Conservation (phyloP, 2,329 filamentous ascomycete species). For the Diplodia seriata region DNA sequence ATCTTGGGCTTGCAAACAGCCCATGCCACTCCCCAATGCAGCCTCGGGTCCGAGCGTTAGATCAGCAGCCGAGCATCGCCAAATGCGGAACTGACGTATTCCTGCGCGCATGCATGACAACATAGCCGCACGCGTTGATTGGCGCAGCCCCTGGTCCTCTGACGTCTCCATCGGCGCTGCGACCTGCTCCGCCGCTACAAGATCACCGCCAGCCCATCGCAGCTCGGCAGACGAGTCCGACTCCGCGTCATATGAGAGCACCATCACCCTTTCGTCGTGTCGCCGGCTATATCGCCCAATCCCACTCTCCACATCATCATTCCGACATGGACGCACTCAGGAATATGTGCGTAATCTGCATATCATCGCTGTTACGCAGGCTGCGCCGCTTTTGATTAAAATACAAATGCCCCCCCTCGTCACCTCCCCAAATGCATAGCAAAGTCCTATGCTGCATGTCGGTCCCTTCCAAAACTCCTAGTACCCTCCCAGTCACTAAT, state of each 20-base stretch:
- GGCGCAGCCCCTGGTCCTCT: not conserved
- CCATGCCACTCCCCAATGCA: not conserved
- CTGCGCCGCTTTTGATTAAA: not conserved
- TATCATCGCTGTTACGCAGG: not conserved
- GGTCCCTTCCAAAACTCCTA: not conserved
- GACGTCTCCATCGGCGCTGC: conserved; percentile 5
- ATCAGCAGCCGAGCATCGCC: conserved; percentile 7
- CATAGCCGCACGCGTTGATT: not conserved
- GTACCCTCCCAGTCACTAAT: not conserved
- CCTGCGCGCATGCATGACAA: not conserved
- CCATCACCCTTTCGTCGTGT: not conserved
- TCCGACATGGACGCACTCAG: not conserved
- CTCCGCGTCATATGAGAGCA: not conserved
- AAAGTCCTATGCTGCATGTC: not conserved
- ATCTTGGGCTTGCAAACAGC: not conserved
- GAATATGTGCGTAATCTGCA: not conserved
- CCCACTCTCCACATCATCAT: too few relatives aligned
- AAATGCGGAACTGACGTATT: conserved; percentile 9
- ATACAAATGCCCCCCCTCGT: not conserved
- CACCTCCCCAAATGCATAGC: not conserved
- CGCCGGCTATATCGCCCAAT: too few relatives aligned
- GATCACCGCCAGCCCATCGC: not conserved
- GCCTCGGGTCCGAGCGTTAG: not conserved
- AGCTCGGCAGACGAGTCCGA: not conserved
- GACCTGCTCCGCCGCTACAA: conserved; percentile 8